phyloP scores from a whole-genome alignment of 129 eudicot species.

The Flaveria sonorensis region DNA sequence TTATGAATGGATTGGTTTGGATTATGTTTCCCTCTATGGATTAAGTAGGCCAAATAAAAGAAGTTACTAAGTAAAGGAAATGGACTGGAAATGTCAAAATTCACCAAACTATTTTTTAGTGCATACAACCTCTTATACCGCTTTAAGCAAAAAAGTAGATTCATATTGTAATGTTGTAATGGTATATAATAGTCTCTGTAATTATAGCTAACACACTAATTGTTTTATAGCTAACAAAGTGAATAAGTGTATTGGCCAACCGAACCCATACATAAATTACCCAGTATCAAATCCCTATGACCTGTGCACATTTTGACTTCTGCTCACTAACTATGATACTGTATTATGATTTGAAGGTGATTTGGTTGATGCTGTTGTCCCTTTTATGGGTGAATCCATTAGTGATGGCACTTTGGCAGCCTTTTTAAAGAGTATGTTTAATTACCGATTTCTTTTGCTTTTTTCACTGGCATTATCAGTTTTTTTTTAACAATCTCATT shows the following conservation, averaged over 20 bases:
- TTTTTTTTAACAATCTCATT: not conserved
- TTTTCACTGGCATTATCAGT: slow-evolving; percentile 1
- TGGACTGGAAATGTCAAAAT: not conserved
- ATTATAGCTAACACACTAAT: not conserved
- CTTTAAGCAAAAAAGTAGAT: not conserved
- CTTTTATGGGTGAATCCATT: slow-evolving; percentile 70
- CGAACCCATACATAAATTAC: not conserved
- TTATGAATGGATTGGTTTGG: not conserved
- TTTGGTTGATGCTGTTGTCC: slow-evolving; percentile 68
- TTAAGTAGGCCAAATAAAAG: not conserved
- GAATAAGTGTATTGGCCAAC: not conserved
- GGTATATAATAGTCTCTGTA: not conserved
- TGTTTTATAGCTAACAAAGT: not conserved
- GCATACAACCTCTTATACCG: not conserved
- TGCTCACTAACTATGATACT: not conserved
- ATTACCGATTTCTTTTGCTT: slow-evolving; percentile 20
- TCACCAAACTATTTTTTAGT: not conserved
- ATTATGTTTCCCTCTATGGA: not conserved
- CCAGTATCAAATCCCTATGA: not conserved
- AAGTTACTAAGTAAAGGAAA: not conserved
- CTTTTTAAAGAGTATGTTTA: slow-evolving; percentile 55
- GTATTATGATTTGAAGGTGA: slow-evolving; percentile 47
- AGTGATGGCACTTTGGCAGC: slow-evolving; percentile 67
- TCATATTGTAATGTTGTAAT: not conserved
- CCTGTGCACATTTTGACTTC: not conserved